Evolutionary conservation across 208 protist genomes (phyloP).

Genomic region (Crithidia fasciculata): DNA sequence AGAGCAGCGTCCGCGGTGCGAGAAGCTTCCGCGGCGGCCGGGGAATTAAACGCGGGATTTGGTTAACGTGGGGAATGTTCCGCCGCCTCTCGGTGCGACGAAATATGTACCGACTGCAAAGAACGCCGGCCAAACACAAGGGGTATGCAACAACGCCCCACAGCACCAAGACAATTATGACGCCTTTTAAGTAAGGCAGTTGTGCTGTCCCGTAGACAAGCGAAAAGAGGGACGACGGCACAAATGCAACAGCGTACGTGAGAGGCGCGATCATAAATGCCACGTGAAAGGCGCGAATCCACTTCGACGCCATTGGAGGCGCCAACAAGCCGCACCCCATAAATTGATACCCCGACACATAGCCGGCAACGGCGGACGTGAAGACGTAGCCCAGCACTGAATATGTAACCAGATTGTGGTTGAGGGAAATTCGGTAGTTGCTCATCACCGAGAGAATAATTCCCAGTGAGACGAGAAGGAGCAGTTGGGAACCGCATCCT

Average conservation of each 20-base stretch:
- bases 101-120: slow-evolving; percentile 78
- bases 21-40: slow-evolving; percentile 67
- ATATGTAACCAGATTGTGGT: slow-evolving; percentile 28
- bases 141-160: slow-evolving; percentile 88
- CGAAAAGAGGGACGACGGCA: not conserved
- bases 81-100: slow-evolving; percentile 28
- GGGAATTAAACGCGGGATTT: slow-evolving; percentile 93
- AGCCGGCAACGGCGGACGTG: slow-evolving; percentile 19
- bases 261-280: slow-evolving; percentile 23
- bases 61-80: slow-evolving; percentile 87
- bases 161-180: slow-evolving; percentile 69
- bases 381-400: slow-evolving; percentile 25
- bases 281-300: slow-evolving; percentile 34
- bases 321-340: slow-evolving; percentile 29
- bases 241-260: slow-evolving; percentile 7
- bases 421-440: slow-evolving; percentile 19
- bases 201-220: slow-evolving; percentile 65
- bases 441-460: slow-evolving; percentile 40
- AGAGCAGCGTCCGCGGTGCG: slow-evolving; percentile 40
- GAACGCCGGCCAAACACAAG: slow-evolving; percentile 86
- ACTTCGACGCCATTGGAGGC: slow-evolving; percentile 30
- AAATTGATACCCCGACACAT: slow-evolving; percentile 37
- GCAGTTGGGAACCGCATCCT: slow-evolving; percentile 70
- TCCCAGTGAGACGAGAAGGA: slow-evolving; percentile 5
- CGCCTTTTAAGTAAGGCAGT: slow-evolving; percentile 59